Base-by-base conservation (phyloP, 768 basidiomycete species). In the Galerina sulciceps region DNA sequence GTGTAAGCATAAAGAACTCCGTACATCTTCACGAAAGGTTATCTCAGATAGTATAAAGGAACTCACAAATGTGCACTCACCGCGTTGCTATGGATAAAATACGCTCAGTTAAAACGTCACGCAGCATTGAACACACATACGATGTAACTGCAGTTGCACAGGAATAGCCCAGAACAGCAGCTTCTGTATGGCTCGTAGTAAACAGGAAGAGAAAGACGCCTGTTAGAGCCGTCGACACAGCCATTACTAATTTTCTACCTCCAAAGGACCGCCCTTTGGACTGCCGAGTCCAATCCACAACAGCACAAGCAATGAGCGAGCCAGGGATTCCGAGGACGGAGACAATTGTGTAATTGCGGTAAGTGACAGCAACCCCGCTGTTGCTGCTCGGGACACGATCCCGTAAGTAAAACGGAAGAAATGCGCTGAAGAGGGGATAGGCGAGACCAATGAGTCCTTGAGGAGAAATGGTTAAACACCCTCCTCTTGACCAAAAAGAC, bases 281-380 rank as follows among this genome's bases (percentile, higher is more conserved):
- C 8, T 38, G 8, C 23, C 49, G 20, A 14, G 49, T 51, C 49
- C 49, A 51, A 20, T 51, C 49, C 5, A 51, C 49, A 15, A 51
- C 49, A 8, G 49, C 49, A 40, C 49, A 51, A 9, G 49, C 49
- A 22, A 51, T 51, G 10, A 51, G 31, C 9, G 49, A 51, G 23
- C 49, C 49, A 5, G 49, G 49, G 11, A 51, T 23, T 14, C 49
- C 49, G 2, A 51, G 49, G 49, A 51, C 49, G 13, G 49, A 51
- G 13, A 51, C 49, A 23, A 51, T 51, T 6, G 49, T 51, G n/a
- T 51, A 51, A n/a, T 51, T 51, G 22, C 49, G 49, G 20, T 51
- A 51, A 13, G 49, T 51, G 14, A 37, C 22, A 20, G 36, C 40
- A 17, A 51, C 49, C 10, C 36, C n/a, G 13, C 37, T 38, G 49